Percentiles rank a stretch among this genome's conserved stretches.
These are phyloP conservation scores for Zymoseptoria crescenta DNA, from an alignment of 2,329 filamentous ascomycete species.

Conservation along the genomic window DNA sequence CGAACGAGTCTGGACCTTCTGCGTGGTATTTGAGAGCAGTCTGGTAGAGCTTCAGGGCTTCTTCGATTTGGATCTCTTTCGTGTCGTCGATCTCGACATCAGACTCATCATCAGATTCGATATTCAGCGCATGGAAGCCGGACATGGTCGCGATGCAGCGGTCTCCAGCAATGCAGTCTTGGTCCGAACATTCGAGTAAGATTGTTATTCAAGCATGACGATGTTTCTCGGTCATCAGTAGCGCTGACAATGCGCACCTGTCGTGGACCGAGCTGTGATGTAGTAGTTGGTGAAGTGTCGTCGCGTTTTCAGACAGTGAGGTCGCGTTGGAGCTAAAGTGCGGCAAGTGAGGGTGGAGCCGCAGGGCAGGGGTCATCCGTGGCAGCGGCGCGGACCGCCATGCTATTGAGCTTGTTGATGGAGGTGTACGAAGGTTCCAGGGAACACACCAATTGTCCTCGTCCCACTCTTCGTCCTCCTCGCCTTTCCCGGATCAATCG, in stretches of 20 bases:
- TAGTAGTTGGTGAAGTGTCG: neutral
- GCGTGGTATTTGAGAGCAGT: constrained; percentile 84
- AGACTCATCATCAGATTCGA: constrained; percentile 82
- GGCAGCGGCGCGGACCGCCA: neutral
- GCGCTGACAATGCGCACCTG: neutral
- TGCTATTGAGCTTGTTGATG: neutral
- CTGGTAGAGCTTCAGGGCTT: constrained; percentile 91
- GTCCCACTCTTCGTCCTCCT: neutral
- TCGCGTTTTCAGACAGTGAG: neutral
- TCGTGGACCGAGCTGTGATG: neutral
- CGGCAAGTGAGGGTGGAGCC: neutral
- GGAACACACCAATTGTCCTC: neutral
- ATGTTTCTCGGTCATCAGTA: neutral
- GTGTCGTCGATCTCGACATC: constrained; percentile 93
- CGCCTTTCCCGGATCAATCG: neutral
- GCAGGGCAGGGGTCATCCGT: neutral
- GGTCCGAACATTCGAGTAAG: neutral
- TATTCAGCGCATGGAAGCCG: constrained; percentile 80
- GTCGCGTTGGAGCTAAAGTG: neutral
- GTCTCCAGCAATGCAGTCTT: neutral
- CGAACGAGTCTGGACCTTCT: constrained; percentile 68
- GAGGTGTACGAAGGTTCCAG: neutral
- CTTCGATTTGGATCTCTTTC: constrained; percentile 93
- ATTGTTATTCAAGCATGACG: neutral
- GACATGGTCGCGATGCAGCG: constrained; percentile 32